Evolutionary conservation across 306 rosid genomes (phyloP).

Genomic region (Calophaca sinica): DNA sequence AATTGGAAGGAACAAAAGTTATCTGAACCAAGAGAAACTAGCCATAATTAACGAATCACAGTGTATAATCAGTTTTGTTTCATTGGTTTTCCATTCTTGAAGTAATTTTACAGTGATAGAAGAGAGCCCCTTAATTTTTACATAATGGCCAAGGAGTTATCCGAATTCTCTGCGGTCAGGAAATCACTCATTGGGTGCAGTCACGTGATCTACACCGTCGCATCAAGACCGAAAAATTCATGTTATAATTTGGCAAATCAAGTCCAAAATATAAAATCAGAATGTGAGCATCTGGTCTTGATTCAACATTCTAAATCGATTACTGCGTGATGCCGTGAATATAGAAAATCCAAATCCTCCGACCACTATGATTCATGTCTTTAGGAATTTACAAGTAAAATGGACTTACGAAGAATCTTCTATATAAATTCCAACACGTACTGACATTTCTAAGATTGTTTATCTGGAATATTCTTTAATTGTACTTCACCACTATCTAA

Average conservation of each 20-base stretch:
- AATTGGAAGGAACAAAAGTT: conserved; percentile 29
- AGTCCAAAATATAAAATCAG: too few species aligned
- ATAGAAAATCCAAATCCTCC: too few species aligned
- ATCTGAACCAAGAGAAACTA: not conserved
- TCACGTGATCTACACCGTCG: too few species aligned
- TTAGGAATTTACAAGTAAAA: conserved; percentile 33
- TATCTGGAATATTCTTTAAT: conserved; percentile 48
- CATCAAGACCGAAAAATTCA: too few species aligned
- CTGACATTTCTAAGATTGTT: conserved; percentile 36
- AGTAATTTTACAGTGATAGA: not conserved
- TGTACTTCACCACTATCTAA: conserved; percentile 50
- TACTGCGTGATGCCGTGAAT: too few species aligned
- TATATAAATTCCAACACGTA: conserved; percentile 43
- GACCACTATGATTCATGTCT: conserved; percentile 21
- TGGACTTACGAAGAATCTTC: conserved; percentile 38
- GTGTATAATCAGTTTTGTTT: conserved; percentile 2
- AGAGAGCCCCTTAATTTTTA: conserved; percentile 7
- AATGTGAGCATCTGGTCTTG: too few species aligned
- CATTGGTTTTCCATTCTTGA: conserved; percentile 6
- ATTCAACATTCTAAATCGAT: too few species aligned
- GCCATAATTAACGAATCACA: not conserved
- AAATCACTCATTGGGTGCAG: too few species aligned
- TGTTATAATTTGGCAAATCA: too few species aligned
- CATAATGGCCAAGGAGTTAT: not conserved
- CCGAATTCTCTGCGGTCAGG: too few species aligned